phyloP scores from a whole-genome alignment of 495 filamentous ascomycete genomes.

The Polyplosphaeria fusca region DNA sequence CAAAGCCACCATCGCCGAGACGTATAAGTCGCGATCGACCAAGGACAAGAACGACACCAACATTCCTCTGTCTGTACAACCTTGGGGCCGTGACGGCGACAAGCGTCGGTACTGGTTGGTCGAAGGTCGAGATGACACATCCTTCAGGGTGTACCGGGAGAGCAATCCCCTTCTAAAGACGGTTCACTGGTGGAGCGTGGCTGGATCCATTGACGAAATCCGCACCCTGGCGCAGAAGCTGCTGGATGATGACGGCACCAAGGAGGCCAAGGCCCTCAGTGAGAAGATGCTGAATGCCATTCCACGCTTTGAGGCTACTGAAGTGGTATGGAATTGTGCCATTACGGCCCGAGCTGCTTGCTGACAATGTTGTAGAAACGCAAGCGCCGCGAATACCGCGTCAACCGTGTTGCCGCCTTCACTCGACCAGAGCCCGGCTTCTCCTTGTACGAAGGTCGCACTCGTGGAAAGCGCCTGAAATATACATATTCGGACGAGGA shows the following conservation, averaged over 20 bases:
- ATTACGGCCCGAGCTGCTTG: background rate
- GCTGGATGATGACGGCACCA: constrained; percentile 67
- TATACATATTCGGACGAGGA: constrained; percentile 93
- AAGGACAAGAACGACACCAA: constrained; percentile 84
- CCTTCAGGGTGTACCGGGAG: constrained; percentile 92
- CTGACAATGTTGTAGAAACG: constrained; percentile 66
- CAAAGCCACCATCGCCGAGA: constrained; percentile 73
- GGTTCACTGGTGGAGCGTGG: constrained; percentile 87
- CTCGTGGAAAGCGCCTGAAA: constrained; percentile 88
- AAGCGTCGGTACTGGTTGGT: constrained; percentile 91
- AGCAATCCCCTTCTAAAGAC: constrained; percentile 76
- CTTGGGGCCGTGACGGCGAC: constrained; percentile 88
- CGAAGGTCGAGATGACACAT: constrained; percentile 90
- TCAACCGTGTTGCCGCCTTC: constrained; percentile 82
- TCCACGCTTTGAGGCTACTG: constrained; percentile 89
- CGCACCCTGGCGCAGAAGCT: constrained; percentile 70
- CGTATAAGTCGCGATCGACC: constrained; percentile 77
- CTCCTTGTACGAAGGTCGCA: constrained; percentile 93
- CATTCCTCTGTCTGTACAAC: constrained; percentile 87
- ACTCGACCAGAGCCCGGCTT: constrained; percentile 82
- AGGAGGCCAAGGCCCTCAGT: constrained; percentile 71
- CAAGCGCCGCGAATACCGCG: constrained; percentile 85
- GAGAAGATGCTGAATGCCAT: constrained; percentile 76
- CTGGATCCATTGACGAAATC: constrained; percentile 85
- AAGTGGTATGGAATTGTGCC: constrained; percentile 60